Conservation (phyloP, 768 basidiomycete genomes). For the Lactarius sanguifluus region DNA sequence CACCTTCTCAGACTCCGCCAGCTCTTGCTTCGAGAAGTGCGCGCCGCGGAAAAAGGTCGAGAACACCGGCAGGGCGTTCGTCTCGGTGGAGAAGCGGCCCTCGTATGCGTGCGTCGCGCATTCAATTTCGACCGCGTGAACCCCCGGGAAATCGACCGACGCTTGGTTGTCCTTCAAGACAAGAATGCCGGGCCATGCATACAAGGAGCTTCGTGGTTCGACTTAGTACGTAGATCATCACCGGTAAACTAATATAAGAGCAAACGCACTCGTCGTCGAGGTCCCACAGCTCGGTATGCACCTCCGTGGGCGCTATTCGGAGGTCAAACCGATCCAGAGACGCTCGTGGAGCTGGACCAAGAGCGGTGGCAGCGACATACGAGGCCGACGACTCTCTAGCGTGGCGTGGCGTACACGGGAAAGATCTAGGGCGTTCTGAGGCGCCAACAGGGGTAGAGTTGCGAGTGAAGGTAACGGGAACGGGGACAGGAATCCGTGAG, state of each 20-base stretch:
- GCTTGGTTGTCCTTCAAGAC: slow-evolving; percentile 26
- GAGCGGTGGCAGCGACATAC: slow-evolving; percentile 9
- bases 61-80: slow-evolving; percentile 26
- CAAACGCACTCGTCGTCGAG: slow-evolving; percentile 27
- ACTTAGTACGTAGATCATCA: neutral
- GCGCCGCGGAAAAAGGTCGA: slow-evolving; percentile 19
- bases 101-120: slow-evolving; percentile 29
- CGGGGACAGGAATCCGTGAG: slow-evolving; percentile 17
- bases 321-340: slow-evolving; percentile 29
- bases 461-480: neutral
- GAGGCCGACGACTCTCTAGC: slow-evolving; percentile 10
- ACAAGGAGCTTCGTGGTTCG: slow-evolving; percentile 10
- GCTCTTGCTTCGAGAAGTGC: slow-evolving; percentile 8
- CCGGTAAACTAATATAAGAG: neutral
- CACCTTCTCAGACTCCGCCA: neutral
- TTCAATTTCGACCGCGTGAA: slow-evolving; percentile 21
- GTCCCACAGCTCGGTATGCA: slow-evolving; percentile 30
- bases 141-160: slow-evolving; percentile 7
- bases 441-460: neutral
- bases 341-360: slow-evolving; percentile 3
- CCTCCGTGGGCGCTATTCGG: slow-evolving; percentile 19
- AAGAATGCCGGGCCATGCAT: slow-evolving; percentile 27
- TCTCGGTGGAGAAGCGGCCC: slow-evolving; percentile 29
- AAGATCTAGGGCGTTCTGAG: neutral
- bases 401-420: neutral